Base-by-base conservation (phyloP, 148 eudicot genomes). In the Nepenthes mirabilis region DNA sequence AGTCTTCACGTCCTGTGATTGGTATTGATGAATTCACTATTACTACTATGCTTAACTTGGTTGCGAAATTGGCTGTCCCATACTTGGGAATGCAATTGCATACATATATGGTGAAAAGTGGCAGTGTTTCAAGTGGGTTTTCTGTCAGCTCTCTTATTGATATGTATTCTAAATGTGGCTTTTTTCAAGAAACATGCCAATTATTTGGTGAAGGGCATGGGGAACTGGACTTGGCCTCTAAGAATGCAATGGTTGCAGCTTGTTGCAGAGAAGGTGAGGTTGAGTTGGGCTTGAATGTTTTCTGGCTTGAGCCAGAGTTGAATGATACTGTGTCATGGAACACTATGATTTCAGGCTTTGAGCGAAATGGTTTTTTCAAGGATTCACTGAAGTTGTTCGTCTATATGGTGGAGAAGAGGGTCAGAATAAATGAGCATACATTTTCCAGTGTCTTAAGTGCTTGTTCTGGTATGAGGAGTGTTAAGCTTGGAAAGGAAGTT, bases 161-260 rank as follows among this genome's bases (percentile, higher is more conserved):
- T 48, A 87, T 91, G 97, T 91, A 91, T 60, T 91, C 97, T 1
- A 91, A 87, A 79, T 84, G 84, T 58, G 85, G 83, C 61, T 80
- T 62, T 43, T 91, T 85, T 77, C 36, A 33, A n/a, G 95, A 81
- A 37, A 77, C 86, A 0, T 64, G 60, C 62, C 68, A 32, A 34
- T 91, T 76, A 12, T 83, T 77, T 72, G 58, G 72, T 64, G 72
- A 52, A 55, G 11, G 65, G 40, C 61, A 55, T n/a, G 60, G 36
- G 37, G 62, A 54, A 11, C 62, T 76, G 50, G 97, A 86, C 63
- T 68, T 68, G 66, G 94, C 83, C 9, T 80, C 82, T 1, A 90
- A 86, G 77, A 90, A 90, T 72, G 86, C 90, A 11, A 74, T 83
- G 71, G 70, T 82, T 37, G 97, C 94, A 36, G 95, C 97, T 74